These are phyloP conservation scores for Megacollybia marginata DNA, from an alignment of 768 basidiomycete species.

Conservation along the genomic window DNA sequence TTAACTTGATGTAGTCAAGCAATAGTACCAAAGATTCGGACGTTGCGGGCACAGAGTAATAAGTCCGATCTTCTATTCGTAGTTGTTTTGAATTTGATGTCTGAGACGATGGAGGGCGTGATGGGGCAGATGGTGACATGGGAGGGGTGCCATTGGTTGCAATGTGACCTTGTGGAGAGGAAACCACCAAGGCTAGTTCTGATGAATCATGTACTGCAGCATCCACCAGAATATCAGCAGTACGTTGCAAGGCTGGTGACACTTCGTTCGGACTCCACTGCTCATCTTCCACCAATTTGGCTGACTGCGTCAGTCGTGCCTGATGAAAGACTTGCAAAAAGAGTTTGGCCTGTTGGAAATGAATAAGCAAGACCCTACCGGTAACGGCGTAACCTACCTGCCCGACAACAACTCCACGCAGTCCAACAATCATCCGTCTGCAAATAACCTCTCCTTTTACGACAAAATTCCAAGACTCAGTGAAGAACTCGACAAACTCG, in stretches of 20 bases:
- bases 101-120: constrained; percentile 4
- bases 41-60: constrained; percentile 84
- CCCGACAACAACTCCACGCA: constrained; percentile 77
- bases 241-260: constrained; percentile 53
- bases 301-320: constrained; percentile 65
- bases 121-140: constrained; percentile 11
- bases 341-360: constrained; percentile 57
- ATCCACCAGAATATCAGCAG: constrained; percentile 69
- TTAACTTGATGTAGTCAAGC: constrained; percentile 79
- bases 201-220: constrained; percentile 77
- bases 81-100: constrained; percentile 46
- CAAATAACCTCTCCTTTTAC: constrained; percentile 81
- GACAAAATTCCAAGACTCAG: constrained; percentile 85
- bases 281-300: constrained; percentile 92
- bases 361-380: constrained; percentile 1
- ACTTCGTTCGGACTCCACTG: constrained; percentile 86
- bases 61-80: constrained; percentile 76
- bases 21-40: constrained; percentile 65
- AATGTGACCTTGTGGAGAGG: constrained; percentile 5
- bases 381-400: constrained; percentile 43
- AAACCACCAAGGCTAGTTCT: constrained; percentile 43
- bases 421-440: constrained; percentile 85
- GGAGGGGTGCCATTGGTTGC: not conserved
- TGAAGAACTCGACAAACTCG: constrained; percentile 78
- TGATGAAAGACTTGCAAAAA: constrained; percentile 89